These are phyloP conservation scores for Gossypium anomalum DNA, from an alignment of 345 rosid species.

Conservation along the genomic window DNA sequence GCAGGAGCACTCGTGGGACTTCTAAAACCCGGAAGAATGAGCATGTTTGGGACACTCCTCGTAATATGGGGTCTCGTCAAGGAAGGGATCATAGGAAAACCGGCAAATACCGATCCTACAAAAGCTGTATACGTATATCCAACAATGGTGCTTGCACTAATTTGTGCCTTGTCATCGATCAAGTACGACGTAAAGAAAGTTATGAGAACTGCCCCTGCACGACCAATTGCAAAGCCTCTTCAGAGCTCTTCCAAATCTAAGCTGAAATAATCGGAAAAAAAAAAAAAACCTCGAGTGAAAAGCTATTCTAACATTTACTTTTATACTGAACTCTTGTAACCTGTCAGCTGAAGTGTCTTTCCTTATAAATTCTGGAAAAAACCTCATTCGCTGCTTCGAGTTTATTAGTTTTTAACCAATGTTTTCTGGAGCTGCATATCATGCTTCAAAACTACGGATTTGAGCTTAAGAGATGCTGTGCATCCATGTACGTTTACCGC, in stretches of 20 bases:
- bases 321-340: background rate
- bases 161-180: slow-evolving; percentile 79
- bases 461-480: background rate
- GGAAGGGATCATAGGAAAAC: slow-evolving; percentile 91
- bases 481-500: background rate
- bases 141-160: slow-evolving; percentile 66
- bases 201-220: slow-evolving; percentile 53
- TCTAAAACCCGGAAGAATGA: slow-evolving; percentile 89
- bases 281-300: background rate
- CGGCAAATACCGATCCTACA: slow-evolving; percentile 64
- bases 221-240: slow-evolving; percentile 64
- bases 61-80: slow-evolving; percentile 90
- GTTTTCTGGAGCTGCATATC: slow-evolving; percentile 7
- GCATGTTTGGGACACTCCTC: slow-evolving; percentile 87
- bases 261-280: slow-evolving; percentile 49
- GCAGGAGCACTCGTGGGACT: slow-evolving; percentile 89
- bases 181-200: slow-evolving; percentile 82
- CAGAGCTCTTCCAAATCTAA: slow-evolving; percentile 76
- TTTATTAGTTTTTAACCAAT: background rate
- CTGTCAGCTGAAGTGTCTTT: background rate
- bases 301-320: background rate
- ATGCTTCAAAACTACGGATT: too few relatives aligned
- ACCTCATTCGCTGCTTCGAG: background rate
- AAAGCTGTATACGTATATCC: slow-evolving; percentile 77
- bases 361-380: background rate